A percentile compares a stretch with the other conserved stretches of the same genome.
phyloP scores from a whole-genome alignment of 2,329 filamentous ascomycete species.

The Nemania diffusa region DNA sequence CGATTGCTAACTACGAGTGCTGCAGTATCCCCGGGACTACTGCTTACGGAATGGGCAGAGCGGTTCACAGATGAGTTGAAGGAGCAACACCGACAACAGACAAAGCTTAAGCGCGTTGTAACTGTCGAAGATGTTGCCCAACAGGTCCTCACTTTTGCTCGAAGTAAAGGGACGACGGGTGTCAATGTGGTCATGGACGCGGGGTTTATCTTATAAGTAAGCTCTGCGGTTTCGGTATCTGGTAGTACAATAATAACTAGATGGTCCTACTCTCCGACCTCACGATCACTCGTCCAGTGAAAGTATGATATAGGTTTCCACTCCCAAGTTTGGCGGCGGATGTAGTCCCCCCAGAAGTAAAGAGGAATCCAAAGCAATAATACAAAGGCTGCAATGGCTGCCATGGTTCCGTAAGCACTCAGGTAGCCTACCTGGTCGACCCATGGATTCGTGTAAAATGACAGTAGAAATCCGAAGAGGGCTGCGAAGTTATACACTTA shows the following conservation, averaged over 20 bases:
- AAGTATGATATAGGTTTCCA: conserved; percentile 60
- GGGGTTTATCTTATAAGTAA: conserved; percentile 45
- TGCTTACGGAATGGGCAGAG: conserved; percentile 68
- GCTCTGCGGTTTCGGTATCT: not conserved
- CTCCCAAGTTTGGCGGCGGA: conserved; percentile 59
- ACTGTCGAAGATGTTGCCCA: conserved; percentile 67
- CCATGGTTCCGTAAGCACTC: conserved; percentile 66
- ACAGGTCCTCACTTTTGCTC: conserved; percentile 62
- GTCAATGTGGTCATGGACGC: conserved; percentile 63
- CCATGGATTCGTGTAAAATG: conserved; percentile 71
- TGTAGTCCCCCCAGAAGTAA: conserved; percentile 61
- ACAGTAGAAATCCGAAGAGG: conserved; percentile 67
- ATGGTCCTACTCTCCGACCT: conserved; percentile 61
- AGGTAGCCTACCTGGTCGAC: conserved; percentile 61
- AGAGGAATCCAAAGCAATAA: conserved; percentile 61
- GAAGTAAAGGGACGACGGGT: conserved; percentile 61
- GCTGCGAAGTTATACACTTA: conserved; percentile 47
- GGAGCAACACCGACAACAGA: conserved; percentile 62
- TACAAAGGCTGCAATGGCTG: conserved; percentile 60
- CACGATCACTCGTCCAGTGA: conserved; percentile 63
- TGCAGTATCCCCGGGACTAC: conserved; percentile 28
- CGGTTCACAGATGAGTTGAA: conserved; percentile 68
- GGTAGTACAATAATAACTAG: conserved; percentile 4
- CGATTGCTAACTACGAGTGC: conserved; percentile 9
- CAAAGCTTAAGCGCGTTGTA: conserved; percentile 68